These are phyloP conservation scores for Penicillium dipodomyicola DNA, from an alignment of 495 filamentous ascomycete species.

Conservation along the genomic window DNA sequence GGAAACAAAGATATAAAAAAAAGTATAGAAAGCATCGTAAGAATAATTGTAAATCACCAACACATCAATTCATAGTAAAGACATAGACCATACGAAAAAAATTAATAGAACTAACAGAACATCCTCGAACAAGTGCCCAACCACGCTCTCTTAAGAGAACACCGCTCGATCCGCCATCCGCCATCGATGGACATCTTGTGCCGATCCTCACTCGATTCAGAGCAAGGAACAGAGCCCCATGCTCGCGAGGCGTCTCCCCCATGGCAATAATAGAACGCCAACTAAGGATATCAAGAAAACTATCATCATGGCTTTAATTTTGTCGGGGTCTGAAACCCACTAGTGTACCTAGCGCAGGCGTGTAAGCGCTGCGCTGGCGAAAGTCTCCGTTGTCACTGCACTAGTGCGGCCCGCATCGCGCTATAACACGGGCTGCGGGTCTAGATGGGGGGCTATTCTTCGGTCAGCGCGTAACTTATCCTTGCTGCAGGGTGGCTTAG, in stretches of 20 bases:
- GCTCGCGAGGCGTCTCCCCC: conserved; percentile 9
- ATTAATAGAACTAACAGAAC: neutral
- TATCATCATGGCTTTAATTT: neutral
- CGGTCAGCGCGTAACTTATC: conserved; percentile 1
- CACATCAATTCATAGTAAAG: conserved; percentile 5
- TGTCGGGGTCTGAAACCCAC: conserved; percentile 12
- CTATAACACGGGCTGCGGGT: conserved; percentile 7
- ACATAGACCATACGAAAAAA: neutral
- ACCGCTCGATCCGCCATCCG: neutral
- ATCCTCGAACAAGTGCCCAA: neutral
- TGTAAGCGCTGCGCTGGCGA: conserved; percentile 17
- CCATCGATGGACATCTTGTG: neutral
- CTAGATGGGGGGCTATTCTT: conserved; percentile 5
- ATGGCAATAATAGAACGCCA: conserved; percentile 1
- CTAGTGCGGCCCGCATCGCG: conserved; percentile 17
- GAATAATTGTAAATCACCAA: conserved; percentile 8
- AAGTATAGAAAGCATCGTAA: conserved; percentile 18
- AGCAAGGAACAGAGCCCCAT: neutral
- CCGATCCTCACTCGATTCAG: conserved; percentile 2
- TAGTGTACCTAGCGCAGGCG: conserved; percentile 8
- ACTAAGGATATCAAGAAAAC: conserved; percentile 5
- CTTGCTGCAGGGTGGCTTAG: neutral
- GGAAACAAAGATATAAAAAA: conserved; percentile 14
- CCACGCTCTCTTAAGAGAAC: conserved; percentile 6
- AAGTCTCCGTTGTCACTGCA: conserved; percentile 5